A percentile compares a stretch with the other conserved stretches of the same genome.
Evolutionary conservation across 495 filamentous ascomycete species (phyloP).

Genomic region (Trichoderma asperelloides): DNA sequence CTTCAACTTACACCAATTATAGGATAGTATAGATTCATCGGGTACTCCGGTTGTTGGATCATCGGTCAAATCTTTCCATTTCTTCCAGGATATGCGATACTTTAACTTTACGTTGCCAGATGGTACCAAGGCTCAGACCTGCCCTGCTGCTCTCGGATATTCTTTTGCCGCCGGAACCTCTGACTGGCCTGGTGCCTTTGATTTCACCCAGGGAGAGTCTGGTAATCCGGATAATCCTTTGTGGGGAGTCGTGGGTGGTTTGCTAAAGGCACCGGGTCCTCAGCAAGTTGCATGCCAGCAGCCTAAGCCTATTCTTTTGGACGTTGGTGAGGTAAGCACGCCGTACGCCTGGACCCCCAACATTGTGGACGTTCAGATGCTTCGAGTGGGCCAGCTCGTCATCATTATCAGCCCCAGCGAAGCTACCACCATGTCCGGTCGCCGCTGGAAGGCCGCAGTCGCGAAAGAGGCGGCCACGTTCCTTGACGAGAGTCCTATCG

Average conservation of each 20-base stretch:
- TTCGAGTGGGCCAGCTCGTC: constrained; percentile 85
- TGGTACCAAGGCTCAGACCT: constrained; percentile 65
- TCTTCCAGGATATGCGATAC: constrained; percentile 55
- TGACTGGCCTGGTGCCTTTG: constrained; percentile 85
- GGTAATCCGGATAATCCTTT: constrained; percentile 64
- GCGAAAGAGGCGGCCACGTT: constrained; percentile 35
- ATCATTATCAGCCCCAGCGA: constrained; percentile 82
- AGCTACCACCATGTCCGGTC: constrained; percentile 88
- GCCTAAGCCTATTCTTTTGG: constrained; percentile 81
- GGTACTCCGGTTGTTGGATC: constrained; percentile 37
- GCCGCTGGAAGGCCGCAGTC: constrained; percentile 78
- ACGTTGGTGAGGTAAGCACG: constrained; percentile 65
- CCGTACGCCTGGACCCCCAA: constrained; percentile 90
- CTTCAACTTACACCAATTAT: constrained; percentile 13
- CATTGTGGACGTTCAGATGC: constrained; percentile 81
- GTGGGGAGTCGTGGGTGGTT: constrained; percentile 68
- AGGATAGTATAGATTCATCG: constrained; percentile 33
- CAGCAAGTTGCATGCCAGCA: constrained; percentile 69
- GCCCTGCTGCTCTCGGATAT: constrained; percentile 85
- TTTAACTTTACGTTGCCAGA: constrained; percentile 63
- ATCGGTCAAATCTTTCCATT: constrained; percentile 55
- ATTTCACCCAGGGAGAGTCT: constrained; percentile 82
- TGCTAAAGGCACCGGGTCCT: constrained; percentile 61
- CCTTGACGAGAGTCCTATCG: constrained; percentile 31
- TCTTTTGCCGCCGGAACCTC: constrained; percentile 91